A percentile compares a stretch with the other conserved stretches of the same genome.
Conservation (phyloP, 139 green algal genomes). For the Haematococcus sp. region DNA sequence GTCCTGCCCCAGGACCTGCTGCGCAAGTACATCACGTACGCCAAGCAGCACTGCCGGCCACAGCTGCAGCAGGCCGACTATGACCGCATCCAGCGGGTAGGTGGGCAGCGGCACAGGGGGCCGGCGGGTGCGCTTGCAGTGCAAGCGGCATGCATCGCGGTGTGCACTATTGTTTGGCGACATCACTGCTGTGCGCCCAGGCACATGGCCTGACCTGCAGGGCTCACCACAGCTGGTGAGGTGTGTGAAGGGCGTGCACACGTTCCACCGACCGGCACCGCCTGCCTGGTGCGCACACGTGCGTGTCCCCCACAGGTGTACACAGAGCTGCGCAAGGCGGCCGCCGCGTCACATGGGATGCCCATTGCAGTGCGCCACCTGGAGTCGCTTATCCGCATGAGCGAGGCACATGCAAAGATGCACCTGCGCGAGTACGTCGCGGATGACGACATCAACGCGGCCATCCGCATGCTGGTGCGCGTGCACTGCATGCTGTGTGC, state of each 20-base stretch:
- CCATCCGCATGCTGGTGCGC: slow-evolving; percentile 53
- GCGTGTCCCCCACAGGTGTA: too few species aligned
- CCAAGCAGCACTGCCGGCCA: slow-evolving; percentile 78
- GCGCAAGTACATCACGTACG: slow-evolving; percentile 97
- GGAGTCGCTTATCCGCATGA: slow-evolving; percentile 97
- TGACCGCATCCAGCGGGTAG: slow-evolving; percentile 40
- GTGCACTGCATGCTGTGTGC: neutral
- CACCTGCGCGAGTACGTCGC: slow-evolving; percentile 90
- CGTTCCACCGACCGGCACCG: too few species aligned
- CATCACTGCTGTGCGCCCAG: too few species aligned
- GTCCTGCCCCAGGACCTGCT: slow-evolving; percentile 86
- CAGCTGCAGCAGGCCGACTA: slow-evolving; percentile 55
- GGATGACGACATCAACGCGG: slow-evolving; percentile 79
- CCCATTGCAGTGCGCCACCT: slow-evolving; percentile 96
- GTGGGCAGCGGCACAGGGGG: too few species aligned
- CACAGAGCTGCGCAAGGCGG: slow-evolving; percentile 43
- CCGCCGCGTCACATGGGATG: slow-evolving; percentile 80
- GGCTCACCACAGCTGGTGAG: too few species aligned
- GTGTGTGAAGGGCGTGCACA: too few species aligned
- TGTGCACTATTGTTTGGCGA: too few species aligned
- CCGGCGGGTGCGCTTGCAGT: too few species aligned
- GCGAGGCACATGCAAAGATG: slow-evolving; percentile 93
- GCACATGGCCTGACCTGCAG: too few species aligned
- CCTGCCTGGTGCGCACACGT: too few species aligned
- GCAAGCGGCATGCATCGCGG: too few species aligned